Percentiles rank a stretch among this genome's conserved stretches.
These are phyloP conservation scores for Stygiomarasmius scandens DNA, from an alignment of 1,284 basidiomycete genomes.

Conservation along the genomic window DNA sequence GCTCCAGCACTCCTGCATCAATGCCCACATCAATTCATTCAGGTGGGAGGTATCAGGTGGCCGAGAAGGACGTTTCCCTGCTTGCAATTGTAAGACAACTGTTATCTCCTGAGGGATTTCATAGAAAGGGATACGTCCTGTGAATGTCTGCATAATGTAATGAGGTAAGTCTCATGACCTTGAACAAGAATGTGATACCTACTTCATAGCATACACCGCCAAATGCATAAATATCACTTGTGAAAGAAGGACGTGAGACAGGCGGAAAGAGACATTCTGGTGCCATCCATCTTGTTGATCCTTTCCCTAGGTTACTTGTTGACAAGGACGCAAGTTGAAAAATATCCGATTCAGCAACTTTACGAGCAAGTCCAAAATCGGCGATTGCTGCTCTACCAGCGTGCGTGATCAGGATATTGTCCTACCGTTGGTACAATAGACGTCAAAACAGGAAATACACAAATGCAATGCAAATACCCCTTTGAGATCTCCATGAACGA, in stretches of 20 bases:
- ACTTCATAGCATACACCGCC: constrained; percentile 31
- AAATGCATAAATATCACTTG: constrained; percentile 32
- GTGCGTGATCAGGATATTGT: constrained; percentile 34
- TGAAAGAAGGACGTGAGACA: constrained; percentile 16
- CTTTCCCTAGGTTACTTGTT: constrained; percentile 9
- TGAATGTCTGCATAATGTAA: constrained; percentile 13
- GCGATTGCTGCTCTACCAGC: constrained; percentile 30
- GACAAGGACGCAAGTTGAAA: constrained; percentile 11
- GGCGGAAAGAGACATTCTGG: constrained; percentile 22
- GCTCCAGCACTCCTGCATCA: constrained; percentile 15
- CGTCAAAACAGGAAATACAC: background rate
- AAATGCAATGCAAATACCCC: constrained; percentile 26
- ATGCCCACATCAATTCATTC: constrained; percentile 10
- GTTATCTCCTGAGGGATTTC: constrained; percentile 12
- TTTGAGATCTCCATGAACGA: constrained; percentile 43
- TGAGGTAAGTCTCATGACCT: background rate
- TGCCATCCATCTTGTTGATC: constrained; percentile 26
- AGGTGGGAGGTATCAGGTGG: constrained; percentile 1
- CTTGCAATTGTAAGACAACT: constrained; percentile 16
- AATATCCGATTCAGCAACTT: constrained; percentile 17
- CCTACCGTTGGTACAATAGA: constrained; percentile 21
- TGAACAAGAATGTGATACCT: background rate
- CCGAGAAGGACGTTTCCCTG: constrained; percentile 4
- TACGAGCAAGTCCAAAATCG: constrained; percentile 37
- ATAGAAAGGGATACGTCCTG: constrained; percentile 19